Conservation (phyloP, 1,139 yeast genomes). For the Blastobotrys indianensis region DNA sequence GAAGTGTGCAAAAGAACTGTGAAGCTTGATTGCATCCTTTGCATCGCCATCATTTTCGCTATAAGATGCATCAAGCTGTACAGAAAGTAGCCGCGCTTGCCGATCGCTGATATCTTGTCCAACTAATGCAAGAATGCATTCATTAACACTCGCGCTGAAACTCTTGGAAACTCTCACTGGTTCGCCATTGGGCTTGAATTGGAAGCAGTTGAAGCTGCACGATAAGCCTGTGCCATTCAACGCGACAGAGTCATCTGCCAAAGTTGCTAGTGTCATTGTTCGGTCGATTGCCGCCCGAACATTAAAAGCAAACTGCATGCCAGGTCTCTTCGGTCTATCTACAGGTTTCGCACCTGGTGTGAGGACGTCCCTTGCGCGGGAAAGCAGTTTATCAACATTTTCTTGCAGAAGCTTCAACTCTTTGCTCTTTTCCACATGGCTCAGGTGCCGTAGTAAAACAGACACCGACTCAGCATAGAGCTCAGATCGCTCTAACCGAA, state of each 20-base stretch:
- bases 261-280: conserved; percentile 4
- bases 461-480: too few species aligned
- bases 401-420: too few species aligned
- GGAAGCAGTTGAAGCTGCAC: conserved; percentile 10
- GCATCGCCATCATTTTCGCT: background rate
- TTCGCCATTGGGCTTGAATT: conserved; percentile 6
- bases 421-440: too few species aligned
- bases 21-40: background rate
- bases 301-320: conserved; percentile 5
- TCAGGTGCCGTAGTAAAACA: too few species aligned
- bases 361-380: too few species aligned
- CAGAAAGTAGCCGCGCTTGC: too few species aligned
- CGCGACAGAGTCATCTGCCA: conserved; percentile 5
- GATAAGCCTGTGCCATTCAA: conserved; percentile 8
- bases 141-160: conserved; percentile 7
- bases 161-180: conserved; percentile 1
- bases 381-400: too few species aligned
- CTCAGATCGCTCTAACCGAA: too few species aligned
- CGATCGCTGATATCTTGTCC: conserved; percentile 4
- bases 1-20: too few species aligned
- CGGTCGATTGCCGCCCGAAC: conserved; percentile 8
- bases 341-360: too few species aligned
- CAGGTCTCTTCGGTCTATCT: too few species aligned
- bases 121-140: conserved; percentile 2
- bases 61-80: too few species aligned